phyloP scores from a whole-genome alignment of 148 eudicot genomes.

The Spergularia bocconei region DNA sequence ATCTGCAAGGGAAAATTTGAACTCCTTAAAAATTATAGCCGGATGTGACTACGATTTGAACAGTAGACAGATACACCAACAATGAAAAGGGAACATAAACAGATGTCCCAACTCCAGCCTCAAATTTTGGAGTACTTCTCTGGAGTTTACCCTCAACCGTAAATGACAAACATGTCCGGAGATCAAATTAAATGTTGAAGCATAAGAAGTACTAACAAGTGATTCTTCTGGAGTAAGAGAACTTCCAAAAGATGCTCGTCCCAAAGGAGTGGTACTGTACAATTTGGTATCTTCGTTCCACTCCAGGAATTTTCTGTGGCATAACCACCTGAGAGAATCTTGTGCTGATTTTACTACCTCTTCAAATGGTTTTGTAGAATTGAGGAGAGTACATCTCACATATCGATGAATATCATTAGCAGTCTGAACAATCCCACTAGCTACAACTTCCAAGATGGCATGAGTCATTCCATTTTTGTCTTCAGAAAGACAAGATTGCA shows the following conservation, averaged over 20 bases:
- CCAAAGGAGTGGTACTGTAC: conserved; percentile 86
- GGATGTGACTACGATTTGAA: not conserved
- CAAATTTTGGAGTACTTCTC: not conserved
- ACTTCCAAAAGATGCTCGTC: conserved; percentile 96
- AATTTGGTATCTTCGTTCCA: conserved; percentile 95
- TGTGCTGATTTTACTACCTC: conserved; percentile 97
- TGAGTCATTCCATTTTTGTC: conserved; percentile 99
- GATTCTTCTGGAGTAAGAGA: conserved; percentile 96
- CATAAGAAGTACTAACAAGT: conserved; percentile 51
- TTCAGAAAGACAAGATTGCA: conserved; percentile 97
- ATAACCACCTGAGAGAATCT: conserved; percentile 92
- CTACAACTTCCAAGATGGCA: conserved; percentile 96
- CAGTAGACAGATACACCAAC: not conserved
- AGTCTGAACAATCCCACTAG: conserved; percentile 97
- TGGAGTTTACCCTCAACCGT: not conserved
- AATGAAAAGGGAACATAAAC: not conserved
- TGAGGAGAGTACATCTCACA: conserved; percentile 95
- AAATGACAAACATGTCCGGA: not conserved
- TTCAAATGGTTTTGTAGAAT: conserved; percentile 95
- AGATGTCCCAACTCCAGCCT: not conserved
- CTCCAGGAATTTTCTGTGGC: conserved; percentile 85
- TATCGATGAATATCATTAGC: conserved; percentile 94
- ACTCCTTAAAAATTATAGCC: not conserved
- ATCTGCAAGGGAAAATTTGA: conserved; percentile 38
- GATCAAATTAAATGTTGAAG: not conserved